Evolutionary conservation across 352 stramenopile genomes (phyloP).

Genomic region (Pythium sp.): DNA sequence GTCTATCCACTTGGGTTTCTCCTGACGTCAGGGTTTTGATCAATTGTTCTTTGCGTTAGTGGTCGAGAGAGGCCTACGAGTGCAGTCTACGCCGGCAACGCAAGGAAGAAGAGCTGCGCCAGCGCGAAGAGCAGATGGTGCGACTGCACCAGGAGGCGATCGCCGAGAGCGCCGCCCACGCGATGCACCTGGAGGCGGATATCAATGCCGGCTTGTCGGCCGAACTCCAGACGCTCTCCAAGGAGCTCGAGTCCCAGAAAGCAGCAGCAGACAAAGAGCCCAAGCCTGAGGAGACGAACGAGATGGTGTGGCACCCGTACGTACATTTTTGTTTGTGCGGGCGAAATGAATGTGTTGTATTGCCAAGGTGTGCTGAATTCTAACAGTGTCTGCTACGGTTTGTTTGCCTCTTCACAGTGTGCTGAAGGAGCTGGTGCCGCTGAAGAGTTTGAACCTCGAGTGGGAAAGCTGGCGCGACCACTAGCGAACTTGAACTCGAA

Average conservation of each 20-base stretch:
- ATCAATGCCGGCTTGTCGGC: slow-evolving; percentile 43
- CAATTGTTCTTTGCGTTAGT: slow-evolving; percentile 30
- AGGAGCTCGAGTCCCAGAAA: slow-evolving; percentile 48
- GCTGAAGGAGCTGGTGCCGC: slow-evolving; percentile 67
- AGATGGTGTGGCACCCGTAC: slow-evolving; percentile 85
- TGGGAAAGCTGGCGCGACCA: slow-evolving; percentile 85
- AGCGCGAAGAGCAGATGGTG: slow-evolving; percentile 65
- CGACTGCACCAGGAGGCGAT: slow-evolving; percentile 68
- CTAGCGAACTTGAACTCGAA: slow-evolving; percentile 15
- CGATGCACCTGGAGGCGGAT: slow-evolving; percentile 69
- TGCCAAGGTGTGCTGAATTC: too few species aligned
- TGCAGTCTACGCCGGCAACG: slow-evolving; percentile 52
- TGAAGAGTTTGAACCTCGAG: slow-evolving; percentile 77
- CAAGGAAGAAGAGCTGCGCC: slow-evolving; percentile 61
- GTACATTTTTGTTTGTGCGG: slow-evolving; percentile 19
- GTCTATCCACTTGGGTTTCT: not conserved
- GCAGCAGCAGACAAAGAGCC: slow-evolving; percentile 46
- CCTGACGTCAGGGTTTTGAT: not conserved
- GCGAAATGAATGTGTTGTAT: too few species aligned
- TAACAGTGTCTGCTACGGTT: not conserved
- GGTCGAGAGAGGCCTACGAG: slow-evolving; percentile 48
- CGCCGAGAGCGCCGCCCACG: slow-evolving; percentile 66
- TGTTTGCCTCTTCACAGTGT: slow-evolving; percentile 33
- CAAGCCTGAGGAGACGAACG: slow-evolving; percentile 59
- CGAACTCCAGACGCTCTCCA: slow-evolving; percentile 60